Evolutionary conservation across 768 basidiomycete genomes (phyloP).

Genomic region (Tricholoma bakamatsutake): DNA sequence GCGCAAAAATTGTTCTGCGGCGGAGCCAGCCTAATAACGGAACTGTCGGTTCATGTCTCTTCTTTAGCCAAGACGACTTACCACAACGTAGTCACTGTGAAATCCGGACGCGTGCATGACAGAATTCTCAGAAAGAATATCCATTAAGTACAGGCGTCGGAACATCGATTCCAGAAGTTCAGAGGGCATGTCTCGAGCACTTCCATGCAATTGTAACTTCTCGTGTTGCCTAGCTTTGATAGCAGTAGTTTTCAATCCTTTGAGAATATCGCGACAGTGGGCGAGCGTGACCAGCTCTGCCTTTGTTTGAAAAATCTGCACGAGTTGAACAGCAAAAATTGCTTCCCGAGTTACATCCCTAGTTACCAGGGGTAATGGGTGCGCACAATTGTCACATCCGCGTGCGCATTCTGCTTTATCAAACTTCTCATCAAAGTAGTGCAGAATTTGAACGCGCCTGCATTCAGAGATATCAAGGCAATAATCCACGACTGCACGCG

Average conservation of each 20-base stretch:
- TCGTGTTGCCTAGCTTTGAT: conserved; percentile 45
- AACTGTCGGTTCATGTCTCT: not conserved
- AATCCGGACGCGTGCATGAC: conserved; percentile 40
- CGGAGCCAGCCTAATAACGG: conserved; percentile 27
- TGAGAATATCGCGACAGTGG: conserved; percentile 57
- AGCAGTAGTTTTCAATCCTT: conserved; percentile 49
- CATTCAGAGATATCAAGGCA: conserved; percentile 81
- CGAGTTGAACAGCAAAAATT: conserved; percentile 48
- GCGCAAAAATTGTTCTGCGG: conserved; percentile 23
- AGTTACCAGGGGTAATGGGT: conserved; percentile 35
- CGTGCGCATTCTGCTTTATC: conserved; percentile 55
- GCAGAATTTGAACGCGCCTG: conserved; percentile 79
- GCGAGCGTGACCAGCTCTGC: conserved; percentile 52
- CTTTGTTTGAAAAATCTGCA: conserved; percentile 37
- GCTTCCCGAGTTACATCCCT: conserved; percentile 63
- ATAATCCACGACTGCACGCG: conserved; percentile 69
- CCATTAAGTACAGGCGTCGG: conserved; percentile 44
- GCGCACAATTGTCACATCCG: conserved; percentile 81
- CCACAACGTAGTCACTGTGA: conserved; percentile 49
- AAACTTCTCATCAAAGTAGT: conserved; percentile 86
- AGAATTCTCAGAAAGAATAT: conserved; percentile 43
- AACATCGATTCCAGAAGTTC: conserved; percentile 64
- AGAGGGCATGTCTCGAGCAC: conserved; percentile 40
- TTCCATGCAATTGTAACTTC: conserved; percentile 45
- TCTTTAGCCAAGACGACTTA: conserved; percentile 15